Conservation (phyloP, 169 alveolate genomes). For the Plasmodium gonderi region DNA sequence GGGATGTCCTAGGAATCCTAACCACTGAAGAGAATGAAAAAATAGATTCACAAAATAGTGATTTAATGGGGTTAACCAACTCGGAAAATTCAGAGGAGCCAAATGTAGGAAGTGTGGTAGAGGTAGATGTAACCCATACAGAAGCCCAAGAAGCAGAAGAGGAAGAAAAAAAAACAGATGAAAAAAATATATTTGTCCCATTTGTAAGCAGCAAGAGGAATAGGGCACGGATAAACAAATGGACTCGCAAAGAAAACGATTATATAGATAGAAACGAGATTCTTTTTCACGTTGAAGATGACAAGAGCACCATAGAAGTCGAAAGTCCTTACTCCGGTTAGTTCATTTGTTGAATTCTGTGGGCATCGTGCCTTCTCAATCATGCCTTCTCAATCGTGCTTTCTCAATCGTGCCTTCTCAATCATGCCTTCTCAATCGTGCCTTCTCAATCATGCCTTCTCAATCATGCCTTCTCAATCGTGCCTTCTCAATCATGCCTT, state of each 20-base stretch:
- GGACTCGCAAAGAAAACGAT: constrained; percentile 61
- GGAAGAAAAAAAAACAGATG: not conserved
- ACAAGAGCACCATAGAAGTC: constrained; percentile 67
- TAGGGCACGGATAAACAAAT: constrained; percentile 27
- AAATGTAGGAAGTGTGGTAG: not conserved
- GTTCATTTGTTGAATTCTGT: not conserved
- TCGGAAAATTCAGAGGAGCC: too few relatives aligned
- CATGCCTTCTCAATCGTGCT: not conserved
- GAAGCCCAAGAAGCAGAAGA: not conserved
- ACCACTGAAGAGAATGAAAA: constrained; percentile 67
- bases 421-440: not conserved
- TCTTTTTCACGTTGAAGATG: constrained; percentile 60
- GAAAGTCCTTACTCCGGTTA: constrained; percentile 60
- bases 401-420: not conserved
- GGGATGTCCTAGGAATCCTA: constrained; percentile 65
- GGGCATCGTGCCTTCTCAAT: not conserved
- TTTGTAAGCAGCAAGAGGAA: constrained; percentile 27
- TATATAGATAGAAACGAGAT: constrained; percentile 24
- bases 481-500: not conserved
- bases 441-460: not conserved
- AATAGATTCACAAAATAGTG: not conserved
- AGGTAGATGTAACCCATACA: not conserved
- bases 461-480: not conserved
- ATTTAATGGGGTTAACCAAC: too few relatives aligned
- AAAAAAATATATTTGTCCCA: constrained; percentile 28